Conservation (phyloP, 352 stramenopile species). For the Phytopythium cucurbitacearum region DNA sequence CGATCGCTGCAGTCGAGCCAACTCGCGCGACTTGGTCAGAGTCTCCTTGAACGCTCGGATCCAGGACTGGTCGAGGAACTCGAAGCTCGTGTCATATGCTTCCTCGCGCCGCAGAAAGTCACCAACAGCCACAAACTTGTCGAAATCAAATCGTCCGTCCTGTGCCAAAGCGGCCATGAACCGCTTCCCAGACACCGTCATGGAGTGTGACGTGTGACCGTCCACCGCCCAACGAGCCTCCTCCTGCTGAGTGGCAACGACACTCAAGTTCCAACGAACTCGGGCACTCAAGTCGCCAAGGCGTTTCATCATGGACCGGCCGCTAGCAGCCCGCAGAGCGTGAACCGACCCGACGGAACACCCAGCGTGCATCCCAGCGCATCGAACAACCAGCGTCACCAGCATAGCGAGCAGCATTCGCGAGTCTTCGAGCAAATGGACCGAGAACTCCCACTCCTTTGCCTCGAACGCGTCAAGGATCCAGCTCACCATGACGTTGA, state of each 20-base stretch:
- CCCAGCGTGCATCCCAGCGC: slow-evolving; percentile 23
- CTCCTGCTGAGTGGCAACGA: slow-evolving; percentile 45
- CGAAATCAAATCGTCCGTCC: slow-evolving; percentile 65
- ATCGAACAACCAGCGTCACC: slow-evolving; percentile 59
- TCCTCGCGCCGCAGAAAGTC: slow-evolving; percentile 29
- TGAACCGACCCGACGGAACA: slow-evolving; percentile 55
- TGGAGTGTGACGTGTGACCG: not conserved
- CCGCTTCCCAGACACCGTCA: slow-evolving; percentile 16
- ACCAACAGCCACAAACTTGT: slow-evolving; percentile 33
- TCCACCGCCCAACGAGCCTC: slow-evolving; percentile 33
- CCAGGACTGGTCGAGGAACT: slow-evolving; percentile 49
- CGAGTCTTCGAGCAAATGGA: slow-evolving; percentile 41
- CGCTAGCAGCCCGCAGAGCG: slow-evolving; percentile 48
- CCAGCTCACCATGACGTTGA: slow-evolving; percentile 52
- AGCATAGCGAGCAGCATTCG: slow-evolving; percentile 56
- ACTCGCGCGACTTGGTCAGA: slow-evolving; percentile 45
- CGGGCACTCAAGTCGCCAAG: slow-evolving; percentile 66
- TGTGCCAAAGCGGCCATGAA: slow-evolving; percentile 63
- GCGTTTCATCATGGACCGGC: slow-evolving; percentile 36
- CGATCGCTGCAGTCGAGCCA: slow-evolving; percentile 48
- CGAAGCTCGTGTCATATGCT: slow-evolving; percentile 15
- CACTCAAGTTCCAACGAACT: slow-evolving; percentile 52
- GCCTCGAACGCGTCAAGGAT: slow-evolving; percentile 36
- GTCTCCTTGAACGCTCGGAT: slow-evolving; percentile 35
- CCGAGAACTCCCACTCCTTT: slow-evolving; percentile 44